Percentiles rank a stretch among this genome's conserved stretches.
phyloP scores from a whole-genome alignment of 1,284 basidiomycete genomes.

The Cutaneotrichosporon cavernicola region DNA sequence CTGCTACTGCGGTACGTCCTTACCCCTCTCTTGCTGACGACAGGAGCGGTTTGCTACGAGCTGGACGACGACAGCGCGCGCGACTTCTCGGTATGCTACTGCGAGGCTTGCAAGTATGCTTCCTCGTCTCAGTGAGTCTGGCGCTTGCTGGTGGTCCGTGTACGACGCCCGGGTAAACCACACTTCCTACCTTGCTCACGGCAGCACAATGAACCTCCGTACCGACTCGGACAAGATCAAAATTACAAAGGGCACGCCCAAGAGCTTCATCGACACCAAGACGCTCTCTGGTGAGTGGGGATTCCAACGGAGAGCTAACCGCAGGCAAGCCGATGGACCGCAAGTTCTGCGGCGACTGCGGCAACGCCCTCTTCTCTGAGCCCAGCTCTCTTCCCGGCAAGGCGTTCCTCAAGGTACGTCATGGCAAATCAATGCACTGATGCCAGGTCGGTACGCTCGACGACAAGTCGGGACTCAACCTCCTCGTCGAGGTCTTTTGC shows the following conservation, averaged over 20 bases:
- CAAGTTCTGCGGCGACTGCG: conserved; percentile 25
- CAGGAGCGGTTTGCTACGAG: conserved; percentile 17
- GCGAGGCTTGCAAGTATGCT: conserved; percentile 15
- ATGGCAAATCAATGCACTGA: background rate
- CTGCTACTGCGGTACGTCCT: conserved; percentile 9
- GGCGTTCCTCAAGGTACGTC: conserved; percentile 18
- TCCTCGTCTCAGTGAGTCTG: conserved; percentile 8
- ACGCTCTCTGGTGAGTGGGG: conserved; percentile 7
- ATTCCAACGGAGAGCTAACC: background rate
- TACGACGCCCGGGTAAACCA: background rate
- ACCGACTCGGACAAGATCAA: conserved; percentile 9
- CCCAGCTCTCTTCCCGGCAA: conserved; percentile 8
- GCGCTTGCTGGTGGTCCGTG: background rate
- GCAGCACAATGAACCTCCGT: conserved; percentile 22
- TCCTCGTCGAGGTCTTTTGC: conserved; percentile 13
- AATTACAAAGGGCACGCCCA: conserved; percentile 21
- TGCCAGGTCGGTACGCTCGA: conserved; percentile 15
- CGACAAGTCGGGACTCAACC: conserved; percentile 9
- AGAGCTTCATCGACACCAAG: conserved; percentile 14
- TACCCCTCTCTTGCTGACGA: background rate
- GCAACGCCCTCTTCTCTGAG: conserved; percentile 20
- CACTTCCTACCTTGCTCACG: background rate
- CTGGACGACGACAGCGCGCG: conserved; percentile 10
- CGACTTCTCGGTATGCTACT: conserved; percentile 19
- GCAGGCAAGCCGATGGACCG: conserved; percentile 21